Evolutionary conservation across 73 alveolate species (phyloP), one percentile per base, ranked within the genome.

Genomic region (Paramecium sonneborni): DNA sequence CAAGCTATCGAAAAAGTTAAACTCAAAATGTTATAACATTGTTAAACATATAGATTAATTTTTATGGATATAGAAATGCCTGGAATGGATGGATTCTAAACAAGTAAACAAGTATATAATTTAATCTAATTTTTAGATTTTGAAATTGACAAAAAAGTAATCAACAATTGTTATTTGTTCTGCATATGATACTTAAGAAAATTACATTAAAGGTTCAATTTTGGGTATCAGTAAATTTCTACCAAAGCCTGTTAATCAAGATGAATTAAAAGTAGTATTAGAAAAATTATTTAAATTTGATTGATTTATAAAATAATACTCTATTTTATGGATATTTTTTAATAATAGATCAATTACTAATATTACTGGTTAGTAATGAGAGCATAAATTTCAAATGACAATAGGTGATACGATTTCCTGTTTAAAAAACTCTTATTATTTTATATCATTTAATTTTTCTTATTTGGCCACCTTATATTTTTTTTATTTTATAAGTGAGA

Each of bases 51-150:
- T 44, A 6, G 41, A 20, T 7, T 79, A 39, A 46, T 79, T 21
- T 79, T 79, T 12, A 79, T 79, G 90, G 90, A 79, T 10, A 79
- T 79, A 14, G 90, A 79, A 79, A 79, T 79, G 90, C 90, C 90
- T 11, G 74, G 69, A 10, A 79, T 79, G 44, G 55, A 44, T 79
- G 90, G 90, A 43, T 79, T 79, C 18, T 14, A 79, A 35, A 48
- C 90, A 10, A 79, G 74, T 23, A 79, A 79, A 20, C 48, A 79
- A 44, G 74, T 72, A 72, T 5, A 14, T 26, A 12, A 14, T 14
- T 2, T 2, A 15, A 5, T 2, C 30, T 72, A 5, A 1, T 3
- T 6, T 72, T 35, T 34, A 72, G 86, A 72, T 72, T 23, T 20
- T 43, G 3, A 34, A 79, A 79, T 5, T 79, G 5, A 44, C 41